Conservation (phyloP, 345 rosid species). For the Adansonia digitata region DNA sequence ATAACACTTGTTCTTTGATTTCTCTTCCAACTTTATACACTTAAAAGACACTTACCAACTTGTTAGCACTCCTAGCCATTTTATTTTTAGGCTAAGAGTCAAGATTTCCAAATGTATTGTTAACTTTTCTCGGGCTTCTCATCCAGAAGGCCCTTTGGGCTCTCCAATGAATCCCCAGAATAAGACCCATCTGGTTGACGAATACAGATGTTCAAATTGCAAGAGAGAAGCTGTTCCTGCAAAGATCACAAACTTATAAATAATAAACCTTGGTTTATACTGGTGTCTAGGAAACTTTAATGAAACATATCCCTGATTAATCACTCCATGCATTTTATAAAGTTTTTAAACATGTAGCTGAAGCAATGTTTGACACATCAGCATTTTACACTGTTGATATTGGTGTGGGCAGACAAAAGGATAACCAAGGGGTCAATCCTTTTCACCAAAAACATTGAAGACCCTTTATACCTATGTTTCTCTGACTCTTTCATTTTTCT, state of each 20-base stretch:
- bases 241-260: constrained; percentile 16
- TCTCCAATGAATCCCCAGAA: constrained; percentile 50
- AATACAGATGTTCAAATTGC: constrained; percentile 60
- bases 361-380: not conserved
- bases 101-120: constrained; percentile 23
- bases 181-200: constrained; percentile 82
- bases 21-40: constrained; percentile 53
- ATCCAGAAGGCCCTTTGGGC: constrained; percentile 38
- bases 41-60: constrained; percentile 29
- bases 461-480: no score
- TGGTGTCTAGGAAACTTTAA: not conserved
- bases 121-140: constrained; percentile 35
- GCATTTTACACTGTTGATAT: not conserved
- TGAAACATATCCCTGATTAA: not conserved
- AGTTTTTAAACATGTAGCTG: not conserved
- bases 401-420: not conserved
- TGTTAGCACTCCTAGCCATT: constrained; percentile 44
- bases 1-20: constrained; percentile 20
- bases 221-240: constrained; percentile 60
- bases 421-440: not conserved
- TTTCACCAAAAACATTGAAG: no score
- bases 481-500: no score
- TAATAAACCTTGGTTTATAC: not conserved
- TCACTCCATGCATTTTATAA: not conserved
- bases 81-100: constrained; percentile 16